Evolutionary conservation across 2,329 filamentous ascomycete genomes (phyloP), one percentile per base, ranked within the genome.

Genomic region (Colletotrichum agaves): DNA sequence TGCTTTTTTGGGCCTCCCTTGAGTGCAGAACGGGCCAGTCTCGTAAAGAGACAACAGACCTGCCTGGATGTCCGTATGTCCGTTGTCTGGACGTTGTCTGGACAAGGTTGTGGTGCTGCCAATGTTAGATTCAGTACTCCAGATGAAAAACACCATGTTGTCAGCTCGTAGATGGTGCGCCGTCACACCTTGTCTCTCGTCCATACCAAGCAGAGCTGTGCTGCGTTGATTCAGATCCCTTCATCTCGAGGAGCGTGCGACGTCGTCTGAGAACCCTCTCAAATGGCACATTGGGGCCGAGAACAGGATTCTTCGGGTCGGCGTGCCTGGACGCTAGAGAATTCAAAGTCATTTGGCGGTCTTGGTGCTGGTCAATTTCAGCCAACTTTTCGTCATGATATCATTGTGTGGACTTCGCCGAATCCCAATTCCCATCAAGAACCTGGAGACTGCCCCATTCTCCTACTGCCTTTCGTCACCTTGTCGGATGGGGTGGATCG

Each of bases 171-270:
- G 41, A 64, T 55, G 63, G 57, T 66, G 41, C 57, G 41, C 49
- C 33, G 46, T 60, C 46, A 47, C 61, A 60, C 47, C n/a, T 19
- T 59, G 64, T 64, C 53, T 67, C 61, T 64, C 23, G n/a, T 60
- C 61, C 61, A 64, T 55, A 59, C 61, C 61, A 64, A 61, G 46
- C 47, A 64, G 17, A 47, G 46, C 47, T 21, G 35, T 41, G 62
- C 58, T 21, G 31, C 59, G 23, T 59, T 52, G 61, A 49, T 49
- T 39, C 44, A 67, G 37, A 58, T 44, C 52, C 63, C 46, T 67
- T 53, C 65, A 65, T 55, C 53, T 60, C 53, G n/a, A 37, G 23
- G 3, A 52, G 35, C 21, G 53, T 43, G 41, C 61, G 33, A 50
- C 47, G 17, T 65, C 33, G 53, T 21, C 46, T 46, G 46, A 47